A percentile compares a stretch with the other conserved stretches of the same genome.
Evolutionary conservation across 1,284 basidiomycete species (phyloP).

Genomic region (Boletus smithii): DNA sequence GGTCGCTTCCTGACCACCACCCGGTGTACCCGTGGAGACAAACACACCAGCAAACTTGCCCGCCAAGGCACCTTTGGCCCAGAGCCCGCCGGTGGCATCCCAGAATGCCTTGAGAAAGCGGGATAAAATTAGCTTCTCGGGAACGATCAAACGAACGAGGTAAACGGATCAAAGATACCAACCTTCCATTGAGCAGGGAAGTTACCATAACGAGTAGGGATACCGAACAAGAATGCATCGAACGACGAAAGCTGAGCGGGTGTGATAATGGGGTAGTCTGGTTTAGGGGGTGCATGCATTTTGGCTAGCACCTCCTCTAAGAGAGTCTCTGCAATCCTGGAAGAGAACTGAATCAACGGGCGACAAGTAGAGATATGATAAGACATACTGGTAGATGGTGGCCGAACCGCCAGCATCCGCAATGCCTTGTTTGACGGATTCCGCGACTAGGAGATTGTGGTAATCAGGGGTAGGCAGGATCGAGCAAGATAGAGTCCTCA

Average conservation of each 20-base stretch:
- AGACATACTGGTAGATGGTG: conserved; percentile 41
- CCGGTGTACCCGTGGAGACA: conserved; percentile 42
- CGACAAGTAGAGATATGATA: background rate
- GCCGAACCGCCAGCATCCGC: conserved; percentile 46
- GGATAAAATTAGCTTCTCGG: conserved; percentile 6
- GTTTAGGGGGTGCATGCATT: conserved; percentile 50
- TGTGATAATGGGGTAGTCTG: conserved; percentile 46
- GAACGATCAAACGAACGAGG: background rate
- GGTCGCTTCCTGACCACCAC: conserved; percentile 50
- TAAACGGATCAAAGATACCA: conserved; percentile 2
- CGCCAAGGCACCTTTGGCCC: conserved; percentile 46
- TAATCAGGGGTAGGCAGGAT: background rate
- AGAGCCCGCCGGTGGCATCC: conserved; percentile 53
- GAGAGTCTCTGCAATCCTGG: conserved; percentile 54
- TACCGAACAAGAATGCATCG: conserved; percentile 40
- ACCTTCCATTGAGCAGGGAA: conserved; percentile 39
- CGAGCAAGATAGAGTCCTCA: conserved; percentile 16
- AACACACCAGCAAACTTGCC: conserved; percentile 55
- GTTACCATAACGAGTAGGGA: conserved; percentile 48
- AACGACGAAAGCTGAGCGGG: conserved; percentile 43
- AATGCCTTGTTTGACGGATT: conserved; percentile 48
- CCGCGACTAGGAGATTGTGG: conserved; percentile 39
- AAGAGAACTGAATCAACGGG: background rate
- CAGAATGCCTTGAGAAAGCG: conserved; percentile 36
- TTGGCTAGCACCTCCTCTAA: conserved; percentile 50